phyloP scores from a whole-genome alignment of 257 asterid genomes.

The Solanum paucissectum region DNA sequence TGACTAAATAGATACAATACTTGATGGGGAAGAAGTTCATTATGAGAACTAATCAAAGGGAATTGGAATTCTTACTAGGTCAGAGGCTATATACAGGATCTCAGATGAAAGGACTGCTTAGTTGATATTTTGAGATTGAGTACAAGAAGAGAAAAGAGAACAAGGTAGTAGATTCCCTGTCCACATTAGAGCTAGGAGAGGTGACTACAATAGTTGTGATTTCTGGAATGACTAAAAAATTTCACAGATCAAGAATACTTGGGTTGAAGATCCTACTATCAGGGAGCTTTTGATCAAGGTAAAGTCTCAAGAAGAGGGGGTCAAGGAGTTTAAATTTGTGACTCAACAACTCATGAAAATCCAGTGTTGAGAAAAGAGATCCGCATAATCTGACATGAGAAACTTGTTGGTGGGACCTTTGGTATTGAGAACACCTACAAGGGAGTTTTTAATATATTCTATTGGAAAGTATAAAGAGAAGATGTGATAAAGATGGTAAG shows the following conservation, averaged over 20 bases:
- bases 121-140: background rate
- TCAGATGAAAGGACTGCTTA: background rate
- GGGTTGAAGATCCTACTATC: background rate
- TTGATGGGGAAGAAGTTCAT: background rate
- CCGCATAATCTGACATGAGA: background rate
- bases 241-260: background rate
- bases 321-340: background rate
- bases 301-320: background rate
- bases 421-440: background rate
- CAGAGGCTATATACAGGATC: background rate
- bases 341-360: background rate
- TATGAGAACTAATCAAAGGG: background rate
- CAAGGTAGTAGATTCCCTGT: background rate
- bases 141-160: background rate
- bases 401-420: background rate
- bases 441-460: background rate
- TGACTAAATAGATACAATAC: background rate
- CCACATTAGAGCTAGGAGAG: background rate
- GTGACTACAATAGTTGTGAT: background rate
- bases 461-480: background rate
- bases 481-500: background rate
- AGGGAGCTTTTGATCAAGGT: background rate
- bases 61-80: background rate
- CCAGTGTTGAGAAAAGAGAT: background rate
- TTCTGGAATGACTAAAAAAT: background rate